Base-by-base conservation (phyloP, 257 asterid genomes). In the Mitragyna speciosa region DNA sequence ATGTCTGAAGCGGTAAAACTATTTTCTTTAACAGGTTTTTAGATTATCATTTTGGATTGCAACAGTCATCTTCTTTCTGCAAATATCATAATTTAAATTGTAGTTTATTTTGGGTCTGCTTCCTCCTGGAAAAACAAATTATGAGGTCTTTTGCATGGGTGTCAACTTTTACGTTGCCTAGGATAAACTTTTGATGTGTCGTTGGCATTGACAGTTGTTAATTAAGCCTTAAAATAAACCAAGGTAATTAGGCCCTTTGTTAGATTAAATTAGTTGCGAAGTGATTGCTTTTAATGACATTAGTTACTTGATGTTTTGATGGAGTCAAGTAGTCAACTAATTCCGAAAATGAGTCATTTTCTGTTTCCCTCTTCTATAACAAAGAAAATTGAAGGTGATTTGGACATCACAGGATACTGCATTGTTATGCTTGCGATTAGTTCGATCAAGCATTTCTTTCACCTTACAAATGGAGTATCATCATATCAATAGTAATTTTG, bases 1-100 rank as follows among this genome's bases (percentile, higher is more conserved):
- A 70, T 82, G 75, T 84, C 80, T 93, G 80, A 85, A 86, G 81
- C 85, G 90, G 99, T 93, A 87, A 78, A 43, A 0, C 2, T 17
- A 19, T 24, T 6, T 24, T 36, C 58, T 28, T 26, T 11, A 19
- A 31, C 31, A 24, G 28, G 7, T 54, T 65, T 20, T 48, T 22
- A 22, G 72, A 22, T 24, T 41, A 9, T 61, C 5, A 66, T 24
- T 74, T 54, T 39, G 45, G 43, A 16, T 30, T 52, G 45, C 73
- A 24, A 69, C 10, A 14, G 47, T 6, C 15, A 56, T 52, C 45
- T 41, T 22, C 56, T 70, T 78, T 41, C 20, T 54, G 12, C 8
- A 22, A 5, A 22, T 56, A 20, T 56, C 8, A 20, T 58, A 22
- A 58, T 31, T 52, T 49, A 52, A 28, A 14, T 2, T 49, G 6